Evolutionary conservation across 164 flowering plant genomes (phyloP), one percentile per base, ranked within the genome.

Genomic region (Hamamelis virginiana): DNA sequence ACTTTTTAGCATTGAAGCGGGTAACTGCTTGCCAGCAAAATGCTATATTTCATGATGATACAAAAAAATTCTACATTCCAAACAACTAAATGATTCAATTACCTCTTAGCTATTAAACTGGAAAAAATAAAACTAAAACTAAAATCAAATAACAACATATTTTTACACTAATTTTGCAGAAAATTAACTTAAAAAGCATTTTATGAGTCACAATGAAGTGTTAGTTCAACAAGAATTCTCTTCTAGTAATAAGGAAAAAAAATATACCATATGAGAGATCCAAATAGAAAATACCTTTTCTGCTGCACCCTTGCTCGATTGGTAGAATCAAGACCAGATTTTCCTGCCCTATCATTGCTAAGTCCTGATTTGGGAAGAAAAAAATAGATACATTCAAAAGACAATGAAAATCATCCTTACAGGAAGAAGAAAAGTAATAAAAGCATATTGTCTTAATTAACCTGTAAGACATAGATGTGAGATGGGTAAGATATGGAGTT

Each of bases 211-310:
- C 6, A 15, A 15, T 27, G 26, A 8, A 19, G 1, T 16, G n/a
- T 10, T 9, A 62, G 52, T 23, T 26, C 11, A 22, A 26, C 25
- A 58, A 13, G 43, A 13, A 1, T 52, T 62, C 27, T 12, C 21
- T 15, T 18, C 23, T 23, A n/a, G 15, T 60, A 0, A 5, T 9
- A 50, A 19, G 55, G 0, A 13, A 67, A 10, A 15, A 18, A 21
- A 55, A 38, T 23, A 43, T 23, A 43, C 0, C 8, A 18, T 41
- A 48, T 56, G 25, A 13, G 46, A 0, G 14, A 51, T 55, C 3
- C 68, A 48, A 47, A 25, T 25, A 63, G 38, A 58, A 43, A 11
- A 33, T 61, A 82, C 86, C 81, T 82, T 57, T 65, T 82, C 63
- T 67, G 51, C 65, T 75, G 78, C 53, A 8, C 65, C 33, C 47